Evolutionary conservation across 108 stramenopile species (phyloP).

Genomic region (Mayamaea pseudoterrestris): DNA sequence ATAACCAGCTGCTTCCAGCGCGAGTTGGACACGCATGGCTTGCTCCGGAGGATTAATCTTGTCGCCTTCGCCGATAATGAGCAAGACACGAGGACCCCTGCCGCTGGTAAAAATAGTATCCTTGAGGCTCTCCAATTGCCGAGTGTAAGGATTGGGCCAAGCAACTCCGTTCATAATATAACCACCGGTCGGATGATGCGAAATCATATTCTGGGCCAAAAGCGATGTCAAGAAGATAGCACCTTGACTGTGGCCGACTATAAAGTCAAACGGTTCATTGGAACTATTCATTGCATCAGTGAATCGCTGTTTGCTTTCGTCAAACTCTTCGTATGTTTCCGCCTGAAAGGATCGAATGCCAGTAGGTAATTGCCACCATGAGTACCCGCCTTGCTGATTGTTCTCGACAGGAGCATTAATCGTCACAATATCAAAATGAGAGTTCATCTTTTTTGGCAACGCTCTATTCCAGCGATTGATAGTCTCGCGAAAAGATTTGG

Average conservation of each 20-base stretch:
- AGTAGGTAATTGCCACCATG: constrained; percentile 74
- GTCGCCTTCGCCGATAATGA: constrained; percentile 52
- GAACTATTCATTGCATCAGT: constrained; percentile 19
- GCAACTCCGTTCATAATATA: constrained; percentile 72
- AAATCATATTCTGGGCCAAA: constrained; percentile 25
- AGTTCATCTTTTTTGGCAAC: neutral
- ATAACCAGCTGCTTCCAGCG: constrained; percentile 22
- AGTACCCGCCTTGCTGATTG: constrained; percentile 32
- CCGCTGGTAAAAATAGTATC: neutral
- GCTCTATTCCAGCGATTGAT: neutral
- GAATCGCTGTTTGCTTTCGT: constrained; percentile 28
- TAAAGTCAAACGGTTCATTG: constrained; percentile 37
- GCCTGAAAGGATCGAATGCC: constrained; percentile 70
- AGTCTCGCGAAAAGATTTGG: constrained; percentile 24
- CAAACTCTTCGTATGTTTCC: constrained; percentile 52
- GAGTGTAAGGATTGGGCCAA: constrained; percentile 60
- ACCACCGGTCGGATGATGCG: constrained; percentile 25
- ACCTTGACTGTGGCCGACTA: constrained; percentile 73
- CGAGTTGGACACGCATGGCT: constrained; percentile 36
- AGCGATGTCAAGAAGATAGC: constrained; percentile 60
- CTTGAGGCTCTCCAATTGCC: constrained; percentile 10
- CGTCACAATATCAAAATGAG: constrained; percentile 5
- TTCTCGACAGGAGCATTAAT: constrained; percentile 28
- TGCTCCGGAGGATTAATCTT: constrained; percentile 55
- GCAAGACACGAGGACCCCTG: constrained; percentile 19